Percentiles rank a stretch among this genome's conserved stretches.
phyloP scores from a whole-genome alignment of 1,139 yeast species.

The Diutina catenulata region DNA sequence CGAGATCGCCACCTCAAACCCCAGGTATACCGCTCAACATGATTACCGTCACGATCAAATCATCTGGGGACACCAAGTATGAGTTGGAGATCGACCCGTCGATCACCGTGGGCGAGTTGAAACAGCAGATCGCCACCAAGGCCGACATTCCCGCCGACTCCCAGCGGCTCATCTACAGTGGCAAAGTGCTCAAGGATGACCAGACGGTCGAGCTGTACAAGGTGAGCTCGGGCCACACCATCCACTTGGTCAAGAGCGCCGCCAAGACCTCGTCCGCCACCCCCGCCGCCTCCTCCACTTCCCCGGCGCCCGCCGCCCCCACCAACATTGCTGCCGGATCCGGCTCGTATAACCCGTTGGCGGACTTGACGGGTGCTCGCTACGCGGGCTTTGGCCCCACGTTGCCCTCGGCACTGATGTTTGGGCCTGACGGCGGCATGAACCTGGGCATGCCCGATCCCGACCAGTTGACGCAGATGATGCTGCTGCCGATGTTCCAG shows the following conservation, averaged over 20 bases:
- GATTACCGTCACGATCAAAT: slow-evolving; percentile 23
- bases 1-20: too few relatives aligned
- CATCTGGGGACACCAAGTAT: slow-evolving; percentile 74
- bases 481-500: slow-evolving; percentile 72
- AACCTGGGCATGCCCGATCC: slow-evolving; percentile 51
- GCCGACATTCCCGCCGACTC: slow-evolving; percentile 60
- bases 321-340: slow-evolving; percentile 77
- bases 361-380: slow-evolving; percentile 88
- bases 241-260: slow-evolving; percentile 75
- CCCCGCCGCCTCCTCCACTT: slow-evolving; percentile 15
- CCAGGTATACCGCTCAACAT: too few relatives aligned
- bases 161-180: slow-evolving; percentile 86
- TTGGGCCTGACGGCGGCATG: slow-evolving; percentile 95
- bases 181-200: slow-evolving; percentile 79
- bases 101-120: slow-evolving; percentile 56
- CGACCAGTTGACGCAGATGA: slow-evolving; percentile 59
- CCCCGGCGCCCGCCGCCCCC: slow-evolving; percentile 28
- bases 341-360: slow-evolving; percentile 81
- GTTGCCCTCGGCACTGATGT: slow-evolving; percentile 78
- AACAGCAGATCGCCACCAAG: slow-evolving; percentile 46
- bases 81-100: slow-evolving; percentile 44
- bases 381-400: slow-evolving; percentile 80
- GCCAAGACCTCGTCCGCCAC: neutral
- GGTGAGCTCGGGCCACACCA: slow-evolving; percentile 74
- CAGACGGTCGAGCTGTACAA: slow-evolving; percentile 69